A percentile compares a stretch with the other conserved stretches of the same genome.
phyloP scores from a whole-genome alignment of 257 asterid species.

The Solanum commersonii region DNA sequence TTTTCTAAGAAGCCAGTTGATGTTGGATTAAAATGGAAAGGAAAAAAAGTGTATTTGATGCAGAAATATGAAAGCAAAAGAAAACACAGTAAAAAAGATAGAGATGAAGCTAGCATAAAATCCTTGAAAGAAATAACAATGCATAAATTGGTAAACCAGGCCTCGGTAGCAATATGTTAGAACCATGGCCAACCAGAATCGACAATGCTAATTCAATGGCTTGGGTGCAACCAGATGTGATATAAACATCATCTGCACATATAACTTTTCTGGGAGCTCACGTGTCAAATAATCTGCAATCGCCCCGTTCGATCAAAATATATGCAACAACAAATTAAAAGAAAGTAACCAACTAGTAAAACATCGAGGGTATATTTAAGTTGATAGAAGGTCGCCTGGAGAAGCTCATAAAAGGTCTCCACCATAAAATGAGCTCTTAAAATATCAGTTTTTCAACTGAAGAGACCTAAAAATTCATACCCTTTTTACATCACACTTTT shows the following conservation, averaged over 20 bases:
- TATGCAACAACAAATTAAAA: background rate
- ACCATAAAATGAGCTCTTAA: background rate
- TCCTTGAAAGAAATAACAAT: conserved; percentile 2
- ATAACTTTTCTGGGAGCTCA: conserved; percentile 50
- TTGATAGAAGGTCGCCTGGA: background rate
- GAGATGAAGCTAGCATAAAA: background rate
- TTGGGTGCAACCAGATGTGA: conserved; percentile 81
- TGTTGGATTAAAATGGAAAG: too few relatives aligned
- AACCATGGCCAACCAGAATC: conserved; percentile 47
- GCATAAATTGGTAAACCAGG: conserved; percentile 81
- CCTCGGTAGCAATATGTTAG: conserved; percentile 66
- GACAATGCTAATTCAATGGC: conserved; percentile 67
- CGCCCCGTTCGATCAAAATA: conserved; percentile 37
- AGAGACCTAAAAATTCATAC: background rate
- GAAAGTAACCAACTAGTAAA: background rate
- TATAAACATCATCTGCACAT: conserved; percentile 55
- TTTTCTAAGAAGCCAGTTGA: too few relatives aligned
- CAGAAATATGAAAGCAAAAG: background rate
- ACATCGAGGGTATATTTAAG: background rate
- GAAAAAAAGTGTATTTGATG: background rate
- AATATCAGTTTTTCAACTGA: background rate
- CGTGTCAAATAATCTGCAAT: conserved; percentile 57
- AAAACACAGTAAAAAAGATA: background rate
- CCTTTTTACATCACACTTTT: background rate
- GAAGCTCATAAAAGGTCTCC: background rate